Base-by-base conservation (phyloP, 495 filamentous ascomycete genomes). In the Penicillium paradoxum region DNA sequence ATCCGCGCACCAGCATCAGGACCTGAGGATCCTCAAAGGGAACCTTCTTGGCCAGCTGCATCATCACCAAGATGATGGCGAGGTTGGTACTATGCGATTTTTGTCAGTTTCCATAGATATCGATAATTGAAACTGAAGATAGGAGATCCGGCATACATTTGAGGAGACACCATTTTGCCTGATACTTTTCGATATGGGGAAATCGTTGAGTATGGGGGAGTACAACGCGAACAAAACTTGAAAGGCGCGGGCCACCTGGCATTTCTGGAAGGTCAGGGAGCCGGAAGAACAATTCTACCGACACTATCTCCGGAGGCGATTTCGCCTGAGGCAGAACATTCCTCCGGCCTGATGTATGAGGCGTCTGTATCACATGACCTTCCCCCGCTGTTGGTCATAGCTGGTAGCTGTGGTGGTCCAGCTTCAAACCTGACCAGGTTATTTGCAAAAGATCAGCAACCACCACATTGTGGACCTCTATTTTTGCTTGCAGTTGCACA, bases 41-140 rank as follows among this genome's bases (percentile, higher is more conserved):
- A 47, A 98, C 84, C 76, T 86, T 88, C 81, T 98, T 98, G 53
- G 93, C 85, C 51, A 91, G 81, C 76, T 97, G 93, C 91, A 97
- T 97, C 86, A 97, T 90, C 63, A 89, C 89, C 59, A 96, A 83
- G 72, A 96, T 91, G 82, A 96, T 89, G 70, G 88, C 78, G 70
- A 96, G 77, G 78, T 96, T 96, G 58, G 90, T 95, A 58, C 91
- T 95, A 70, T 49, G 33, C 32, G 62, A 39, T 18, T 55, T 6
- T 49, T 30, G 15, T n/a, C 19, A 25, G 13, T 51, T 37, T 59
- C 37, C 46, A 49, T 41, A 21, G 36, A 57, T 34, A 38, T 22
- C 21, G 29, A 51, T 6, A 5, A 38, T 47, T 0, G 18, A 1
- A 14, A 53, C 18, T 14, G 8, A 46, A 14, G 24, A 11, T 13